A percentile compares a stretch with the other conserved stretches of the same genome.
Conservation (phyloP, 2,329 filamentous ascomycete genomes). For the Orbilia blumenaviensis region DNA sequence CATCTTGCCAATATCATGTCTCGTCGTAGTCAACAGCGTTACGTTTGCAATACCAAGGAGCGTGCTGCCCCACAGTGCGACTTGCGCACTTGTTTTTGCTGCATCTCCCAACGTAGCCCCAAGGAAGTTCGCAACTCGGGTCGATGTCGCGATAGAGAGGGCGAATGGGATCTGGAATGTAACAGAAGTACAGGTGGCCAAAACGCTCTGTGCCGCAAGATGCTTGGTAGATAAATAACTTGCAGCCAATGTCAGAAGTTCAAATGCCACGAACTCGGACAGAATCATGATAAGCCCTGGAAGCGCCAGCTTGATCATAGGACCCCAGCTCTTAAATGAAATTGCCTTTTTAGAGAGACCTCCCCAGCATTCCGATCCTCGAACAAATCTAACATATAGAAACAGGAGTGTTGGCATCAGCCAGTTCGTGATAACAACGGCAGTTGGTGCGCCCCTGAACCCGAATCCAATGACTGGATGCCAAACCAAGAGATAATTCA, state of each 20-base stretch:
- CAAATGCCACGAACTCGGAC: conserved; percentile 92
- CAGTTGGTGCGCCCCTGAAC: conserved; percentile 82
- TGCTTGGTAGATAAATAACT: conserved; percentile 77
- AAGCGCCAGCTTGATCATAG: conserved; percentile 78
- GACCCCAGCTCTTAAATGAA: conserved; percentile 75
- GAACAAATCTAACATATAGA: conserved; percentile 76
- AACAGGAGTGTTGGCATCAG: conserved; percentile 77
- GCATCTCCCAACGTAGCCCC: conserved; percentile 83
- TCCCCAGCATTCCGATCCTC: conserved; percentile 80
- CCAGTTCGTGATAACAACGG: conserved; percentile 78
- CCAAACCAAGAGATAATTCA: conserved; percentile 70
- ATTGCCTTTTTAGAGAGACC: conserved; percentile 71
- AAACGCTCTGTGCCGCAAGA: conserved; percentile 76
- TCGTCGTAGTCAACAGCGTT: conserved; percentile 72
- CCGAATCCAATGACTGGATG: conserved; percentile 66
- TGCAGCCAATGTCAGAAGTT: conserved; percentile 83
- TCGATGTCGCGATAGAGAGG: conserved; percentile 85
- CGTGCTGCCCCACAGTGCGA: conserved; percentile 71
- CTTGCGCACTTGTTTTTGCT: conserved; percentile 73
- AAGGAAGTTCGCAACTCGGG: conserved; percentile 89
- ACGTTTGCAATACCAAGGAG: conserved; percentile 83
- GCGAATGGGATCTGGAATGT: conserved; percentile 94
- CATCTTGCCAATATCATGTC: conserved; percentile 77
- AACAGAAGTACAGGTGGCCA: conserved; percentile 79
- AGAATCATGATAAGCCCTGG: conserved; percentile 94